Base-by-base conservation (phyloP, 2,329 filamentous ascomycete genomes). In the Pezicula carpinea region DNA sequence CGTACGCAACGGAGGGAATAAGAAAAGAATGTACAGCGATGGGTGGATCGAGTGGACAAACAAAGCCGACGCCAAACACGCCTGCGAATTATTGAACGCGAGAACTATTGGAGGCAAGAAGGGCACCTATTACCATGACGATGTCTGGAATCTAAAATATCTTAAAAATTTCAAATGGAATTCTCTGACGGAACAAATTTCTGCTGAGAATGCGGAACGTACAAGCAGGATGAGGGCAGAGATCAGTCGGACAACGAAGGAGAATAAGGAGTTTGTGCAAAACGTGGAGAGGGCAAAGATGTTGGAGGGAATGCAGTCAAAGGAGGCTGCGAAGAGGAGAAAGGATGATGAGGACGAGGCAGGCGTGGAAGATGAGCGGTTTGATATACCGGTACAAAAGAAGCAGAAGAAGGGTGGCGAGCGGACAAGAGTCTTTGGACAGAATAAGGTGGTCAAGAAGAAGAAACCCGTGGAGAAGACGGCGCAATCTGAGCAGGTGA, bases 81-180 rank as follows among this genome's bases (percentile, higher is more conserved):
- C 80, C 0, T 87, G 83, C 42, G 85, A 89, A 55, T 75, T 86
- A 21, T 72, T 95, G 42, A 95, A 95, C 62, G 85, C 85, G 35
- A 79, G 79, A 53, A 87, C 78, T 11, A 87, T 93, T 49, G 88
- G 88, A 43, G 89, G 89, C 21, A 91, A 91, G 70, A 95, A 95
- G 70, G 79, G 87, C 11, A 80, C 78, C 41, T 89, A 87, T 64
- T 95, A 92, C 69, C 81, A 87, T 58, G 89, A 95, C 64, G 89
- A 95, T 64, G 77, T 95, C 38, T 95, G 89, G 89, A 91, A 86
- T 58, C 70, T 93, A 53, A 77, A 87, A 51, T 95, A 95, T 61
- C 70, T 95, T 52, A 85, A 80, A 53, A 87, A 87, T 1, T 92
- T 93, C 70, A 93, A 92, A 67, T 95, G 89, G 89, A 55, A 77